Percentiles rank a stretch among this genome's conserved stretches.
Conservation (phyloP, 1,139 yeast species). For the Suhomyces bokatorum region DNA sequence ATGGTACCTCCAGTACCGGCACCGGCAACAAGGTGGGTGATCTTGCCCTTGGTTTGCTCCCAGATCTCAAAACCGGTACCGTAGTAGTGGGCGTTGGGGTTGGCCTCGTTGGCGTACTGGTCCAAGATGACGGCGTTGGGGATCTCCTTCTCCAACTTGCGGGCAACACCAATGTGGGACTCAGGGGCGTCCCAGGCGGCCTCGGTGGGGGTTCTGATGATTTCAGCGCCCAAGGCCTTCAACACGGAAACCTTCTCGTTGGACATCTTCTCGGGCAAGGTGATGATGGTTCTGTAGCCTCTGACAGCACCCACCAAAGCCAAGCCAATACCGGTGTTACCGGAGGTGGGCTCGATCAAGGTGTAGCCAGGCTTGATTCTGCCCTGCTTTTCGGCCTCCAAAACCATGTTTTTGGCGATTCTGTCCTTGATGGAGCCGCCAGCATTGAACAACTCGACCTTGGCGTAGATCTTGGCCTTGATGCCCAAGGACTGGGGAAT, state of each 20-base stretch:
- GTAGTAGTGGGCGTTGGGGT: conserved; percentile 81
- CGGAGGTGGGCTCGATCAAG: conserved; percentile 86
- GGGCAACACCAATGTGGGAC: conserved; percentile 88
- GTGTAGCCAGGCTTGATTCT: conserved; percentile 84
- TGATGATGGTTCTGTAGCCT: conserved; percentile 85
- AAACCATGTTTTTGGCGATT: conserved; percentile 67
- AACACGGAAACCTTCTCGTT: conserved; percentile 87
- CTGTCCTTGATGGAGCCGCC: conserved; percentile 75
- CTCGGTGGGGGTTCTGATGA: conserved; percentile 88
- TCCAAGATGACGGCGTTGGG: conserved; percentile 85
- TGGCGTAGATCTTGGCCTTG: conserved; percentile 60
- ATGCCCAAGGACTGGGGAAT: conserved; percentile 78
- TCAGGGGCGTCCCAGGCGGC: conserved; percentile 95
- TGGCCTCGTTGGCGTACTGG: conserved; percentile 76
- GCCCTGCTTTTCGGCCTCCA: conserved; percentile 80
- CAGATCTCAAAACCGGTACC: conserved; percentile 89
- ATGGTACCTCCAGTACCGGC: conserved; percentile 91
- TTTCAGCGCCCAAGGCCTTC: conserved; percentile 89
- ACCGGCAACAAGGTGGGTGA: conserved; percentile 81
- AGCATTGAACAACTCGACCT: conserved; percentile 66
- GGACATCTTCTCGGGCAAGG: conserved; percentile 91
- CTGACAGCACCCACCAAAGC: conserved; percentile 85
- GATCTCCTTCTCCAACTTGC: conserved; percentile 76
- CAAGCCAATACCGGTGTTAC: conserved; percentile 86
- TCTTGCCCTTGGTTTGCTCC: conserved; percentile 74